Evolutionary conservation across 2,329 filamentous ascomycete species (phyloP), one percentile per base, ranked within the genome.

Genomic region (Paracoccidioides brasiliensis): DNA sequence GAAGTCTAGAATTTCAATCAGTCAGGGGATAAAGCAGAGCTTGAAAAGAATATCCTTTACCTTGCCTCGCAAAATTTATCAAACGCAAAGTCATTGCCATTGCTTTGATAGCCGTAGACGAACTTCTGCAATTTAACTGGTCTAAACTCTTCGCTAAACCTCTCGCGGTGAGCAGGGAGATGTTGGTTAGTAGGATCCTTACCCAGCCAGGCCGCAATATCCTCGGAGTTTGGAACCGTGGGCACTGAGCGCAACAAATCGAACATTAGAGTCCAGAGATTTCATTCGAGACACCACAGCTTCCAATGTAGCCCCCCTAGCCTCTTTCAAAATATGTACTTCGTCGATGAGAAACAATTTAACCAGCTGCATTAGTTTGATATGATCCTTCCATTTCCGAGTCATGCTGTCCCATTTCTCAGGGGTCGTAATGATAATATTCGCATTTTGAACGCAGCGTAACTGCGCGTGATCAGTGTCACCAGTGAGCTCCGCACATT

Each of bases 391-490:
- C 89, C 89, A 94, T 65, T 88, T 90, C 15, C 88, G 78, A 0
- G 89, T 94, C 67, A 93, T 84, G 57, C 87, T 91, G 66, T 95
- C 88, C 88, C 88, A 94, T 65, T 94, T 94, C 69, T 95, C 88
- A 0, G 89, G 88, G 0, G 88, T 95, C 0, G 89, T 93, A 59
- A 94, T 79, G 61, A 95, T 91, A 59, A 95, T 87, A 49, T 83
- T 84, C 3, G 88, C 88, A 61, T 77, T 81, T 58, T 88, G 83
- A 5, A 91, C 84, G 54, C 78, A 80, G 28, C 76, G 76, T 57
- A 90, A 75, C 61, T 90, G 82, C 4, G 73, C 70, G 53, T 79
- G 75, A 41, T 86, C 83, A 0, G 86, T 90, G 65, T 94, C 89
- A 0, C 89, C 88, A 3, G 89, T 95, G 56, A 94, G 76, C 66